These are phyloP conservation scores for Microdochium paspali DNA, from an alignment of 2,329 filamentous ascomycete genomes.

Conservation along the genomic window DNA sequence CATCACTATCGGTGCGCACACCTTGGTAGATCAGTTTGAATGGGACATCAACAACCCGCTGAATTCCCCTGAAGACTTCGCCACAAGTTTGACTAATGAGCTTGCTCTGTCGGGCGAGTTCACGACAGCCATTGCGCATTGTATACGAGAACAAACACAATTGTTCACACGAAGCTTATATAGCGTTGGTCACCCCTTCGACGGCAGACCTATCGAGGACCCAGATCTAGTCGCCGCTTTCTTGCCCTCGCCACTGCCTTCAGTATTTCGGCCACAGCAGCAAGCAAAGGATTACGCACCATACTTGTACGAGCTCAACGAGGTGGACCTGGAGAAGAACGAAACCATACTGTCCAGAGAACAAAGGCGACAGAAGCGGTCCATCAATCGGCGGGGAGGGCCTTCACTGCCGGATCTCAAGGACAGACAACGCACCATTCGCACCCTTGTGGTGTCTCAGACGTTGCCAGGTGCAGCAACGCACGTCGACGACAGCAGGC, in stretches of 20 bases:
- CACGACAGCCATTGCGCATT: conserved; percentile 93
- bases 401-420: conserved; percentile 93
- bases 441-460: conserved; percentile 84
- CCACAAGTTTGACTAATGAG: conserved; percentile 78
- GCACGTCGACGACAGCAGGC: conserved; percentile 71
- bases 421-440: conserved; percentile 85
- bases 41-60: conserved; percentile 96
- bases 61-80: conserved; percentile 94
- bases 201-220: conserved; percentile 87
- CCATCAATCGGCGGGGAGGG: conserved; percentile 85
- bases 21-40: conserved; percentile 92
- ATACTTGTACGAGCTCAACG: conserved; percentile 87
- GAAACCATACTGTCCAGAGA: conserved; percentile 91
- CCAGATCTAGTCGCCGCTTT: conserved; percentile 80
- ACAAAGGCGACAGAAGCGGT: conserved; percentile 88
- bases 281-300: conserved; percentile 91
- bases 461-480: conserved; percentile 81
- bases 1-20: conserved; percentile 93
- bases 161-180: conserved; percentile 91
- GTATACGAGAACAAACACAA: conserved; percentile 91
- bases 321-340: conserved; percentile 79
- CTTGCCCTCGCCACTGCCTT: conserved; percentile 71
- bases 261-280: conserved; percentile 82
- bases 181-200: conserved; percentile 87
- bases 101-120: conserved; percentile 91